Evolutionary conservation across 1,284 basidiomycete genomes (phyloP), one percentile per base, ranked within the genome.

Genomic region (Xerocomus amazonicus): DNA sequence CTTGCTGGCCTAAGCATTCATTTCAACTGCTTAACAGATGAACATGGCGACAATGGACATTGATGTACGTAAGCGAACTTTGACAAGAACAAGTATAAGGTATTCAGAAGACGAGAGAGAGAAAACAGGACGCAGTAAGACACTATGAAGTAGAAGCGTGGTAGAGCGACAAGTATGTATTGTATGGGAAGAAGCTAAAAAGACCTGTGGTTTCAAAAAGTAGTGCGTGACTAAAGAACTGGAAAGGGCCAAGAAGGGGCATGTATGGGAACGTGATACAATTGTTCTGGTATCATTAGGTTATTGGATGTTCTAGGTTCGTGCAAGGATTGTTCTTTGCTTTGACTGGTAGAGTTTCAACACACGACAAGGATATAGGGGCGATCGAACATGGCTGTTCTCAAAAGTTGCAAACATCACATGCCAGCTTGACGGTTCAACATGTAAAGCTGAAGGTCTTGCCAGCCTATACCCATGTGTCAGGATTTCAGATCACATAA

Each of bases 371-470:
- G 36, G 34, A 27, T 31, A 43, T 31, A 45, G 43, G 29, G 44
- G 36, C 17, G 32, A 16, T 26, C 12, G 41, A 8, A 33, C 43
- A 43, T 37, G 33, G 7, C 33, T 32, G n/a, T 39, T 51, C 35
- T 42, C 28, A 14, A 38, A 51, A 23, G 41, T 40, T n/a, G 28
- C 36, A 41, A 7, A 42, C n/a, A 7, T 53, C 59, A 77, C 68
- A 78, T 68, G 53, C 80, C 80, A 43, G 78, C 74, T 60, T 82
- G 81, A 55, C 87, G 83, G 66, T 83, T 88, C 46, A 87, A 70
- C 60, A 92, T 79, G 68, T 90, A 92, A 58, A 87, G 70, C 59
- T 82, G 82, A 54, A 94, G 73, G 69, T 92, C 90, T 64, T 91
- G 88, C 91, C 90, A 94, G 36, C 90, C 90, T 86, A 67, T 45